These are phyloP conservation scores for Puya raimondii DNA, from an alignment of 176 grass and related monocot genomes.

Conservation along the genomic window DNA sequence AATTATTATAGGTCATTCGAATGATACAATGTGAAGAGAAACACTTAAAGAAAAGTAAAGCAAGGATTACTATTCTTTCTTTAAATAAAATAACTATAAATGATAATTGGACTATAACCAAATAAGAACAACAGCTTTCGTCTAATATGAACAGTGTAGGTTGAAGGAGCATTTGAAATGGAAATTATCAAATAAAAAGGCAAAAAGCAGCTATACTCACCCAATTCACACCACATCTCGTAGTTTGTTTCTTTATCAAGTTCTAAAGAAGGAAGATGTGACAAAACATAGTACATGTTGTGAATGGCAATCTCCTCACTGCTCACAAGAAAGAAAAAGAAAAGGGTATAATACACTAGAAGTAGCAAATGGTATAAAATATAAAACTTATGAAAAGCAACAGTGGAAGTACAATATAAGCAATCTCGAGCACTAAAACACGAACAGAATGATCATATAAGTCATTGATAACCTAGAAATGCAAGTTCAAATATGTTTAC, in stretches of 20 bases:
- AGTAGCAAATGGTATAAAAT: constrained; percentile 20
- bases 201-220: constrained; percentile 23
- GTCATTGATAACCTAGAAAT: too few species aligned
- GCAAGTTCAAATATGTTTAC: too few species aligned
- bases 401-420: neutral
- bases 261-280: constrained; percentile 41
- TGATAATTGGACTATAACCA: neutral
- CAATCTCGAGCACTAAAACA: too few species aligned
- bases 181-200: neutral
- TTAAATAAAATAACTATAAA: too few species aligned
- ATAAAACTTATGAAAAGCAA: constrained; percentile 9
- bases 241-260: constrained; percentile 45
- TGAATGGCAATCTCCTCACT: constrained; percentile 36
- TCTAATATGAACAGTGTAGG: neutral
- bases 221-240: constrained; percentile 65
- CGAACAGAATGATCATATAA: too few species aligned
- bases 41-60: too few species aligned
- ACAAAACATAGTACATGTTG: constrained; percentile 61
- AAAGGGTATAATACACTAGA: neutral
- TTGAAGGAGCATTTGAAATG: neutral
- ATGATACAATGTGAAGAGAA: too few species aligned
- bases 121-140: neutral
- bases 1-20: too few species aligned
- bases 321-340: constrained; percentile 20
- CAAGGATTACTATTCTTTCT: too few species aligned